A percentile compares a stretch with the other conserved stretches of the same genome.
These are phyloP conservation scores for Hamamelis virginiana DNA, from an alignment of 164 flowering plant species.

Conservation along the genomic window DNA sequence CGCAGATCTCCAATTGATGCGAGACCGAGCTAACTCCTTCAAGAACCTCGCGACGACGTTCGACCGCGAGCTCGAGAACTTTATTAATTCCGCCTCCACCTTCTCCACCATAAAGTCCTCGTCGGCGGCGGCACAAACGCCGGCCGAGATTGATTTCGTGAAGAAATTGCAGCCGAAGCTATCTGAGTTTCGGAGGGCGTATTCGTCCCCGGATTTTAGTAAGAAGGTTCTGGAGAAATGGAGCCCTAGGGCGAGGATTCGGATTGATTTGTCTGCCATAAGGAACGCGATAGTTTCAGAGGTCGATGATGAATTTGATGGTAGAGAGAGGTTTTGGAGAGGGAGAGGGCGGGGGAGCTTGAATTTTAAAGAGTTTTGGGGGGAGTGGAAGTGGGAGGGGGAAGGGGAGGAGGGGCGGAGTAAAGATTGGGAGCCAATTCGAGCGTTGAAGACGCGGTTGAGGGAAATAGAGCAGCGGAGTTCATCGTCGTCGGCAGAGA, in stretches of 20 bases:
- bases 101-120: slow-evolving; percentile 40
- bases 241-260: slow-evolving; percentile 49
- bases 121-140: slow-evolving; percentile 18
- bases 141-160: slow-evolving; percentile 64
- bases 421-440: slow-evolving; percentile 67
- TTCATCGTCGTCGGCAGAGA: slow-evolving; percentile 37
- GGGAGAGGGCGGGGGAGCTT: slow-evolving; percentile 24
- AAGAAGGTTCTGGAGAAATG: slow-evolving; percentile 61
- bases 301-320: slow-evolving; percentile 37
- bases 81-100: slow-evolving; percentile 47
- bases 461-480: slow-evolving; percentile 71
- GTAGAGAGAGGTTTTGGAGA: slow-evolving; percentile 20
- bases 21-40: slow-evolving; percentile 53
- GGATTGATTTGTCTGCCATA: slow-evolving; percentile 55
- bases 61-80: slow-evolving; percentile 62
- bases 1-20: slow-evolving; percentile 60
- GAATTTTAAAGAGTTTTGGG: slow-evolving; percentile 29
- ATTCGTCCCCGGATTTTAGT: slow-evolving; percentile 71
- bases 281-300: slow-evolving; percentile 58
- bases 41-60: slow-evolving; percentile 61
- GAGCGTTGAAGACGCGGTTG: slow-evolving; percentile 57
- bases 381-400: slow-evolving; percentile 29
- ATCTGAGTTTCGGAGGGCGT: slow-evolving; percentile 58
- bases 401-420: slow-evolving; percentile 26
- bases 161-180: slow-evolving; percentile 61